Conservation (phyloP, 2,329 filamentous ascomycete species). For the Aspergillus bombycis region DNA sequence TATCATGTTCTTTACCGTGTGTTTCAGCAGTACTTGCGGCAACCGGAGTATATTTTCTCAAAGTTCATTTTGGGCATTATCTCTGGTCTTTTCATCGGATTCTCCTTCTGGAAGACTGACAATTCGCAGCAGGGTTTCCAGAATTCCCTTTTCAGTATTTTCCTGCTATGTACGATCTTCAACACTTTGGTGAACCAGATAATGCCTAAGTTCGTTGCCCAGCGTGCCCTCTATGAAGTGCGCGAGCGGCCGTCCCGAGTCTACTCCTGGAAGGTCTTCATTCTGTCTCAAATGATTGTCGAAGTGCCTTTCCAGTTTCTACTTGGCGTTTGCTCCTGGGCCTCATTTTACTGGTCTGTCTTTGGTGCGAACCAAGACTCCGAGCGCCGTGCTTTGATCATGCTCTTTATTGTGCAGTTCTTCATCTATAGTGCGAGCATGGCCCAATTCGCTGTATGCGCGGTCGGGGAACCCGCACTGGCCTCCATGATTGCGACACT, state of each 20-base stretch:
- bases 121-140: slow-evolving; percentile 75
- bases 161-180: slow-evolving; percentile 66
- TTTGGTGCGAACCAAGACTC: slow-evolving; percentile 56
- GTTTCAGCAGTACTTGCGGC: slow-evolving; percentile 86
- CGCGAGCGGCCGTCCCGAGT: slow-evolving; percentile 64
- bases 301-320: slow-evolving; percentile 68
- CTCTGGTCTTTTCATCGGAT: slow-evolving; percentile 72
- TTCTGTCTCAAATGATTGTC: slow-evolving; percentile 68
- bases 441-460: slow-evolving; percentile 12
- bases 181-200: slow-evolving; percentile 54
- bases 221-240: slow-evolving; percentile 59
- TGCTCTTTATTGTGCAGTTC: neutral
- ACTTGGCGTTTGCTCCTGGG: slow-evolving; percentile 56
- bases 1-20: slow-evolving; percentile 68
- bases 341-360: slow-evolving; percentile 65
- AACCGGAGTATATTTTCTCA: slow-evolving; percentile 79
- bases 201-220: slow-evolving; percentile 59
- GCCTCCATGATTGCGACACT: slow-evolving; percentile 32
- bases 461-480: neutral
- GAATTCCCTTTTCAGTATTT: slow-evolving; percentile 82
- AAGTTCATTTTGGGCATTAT: slow-evolving; percentile 66
- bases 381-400: neutral
- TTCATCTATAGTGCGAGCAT: neutral
- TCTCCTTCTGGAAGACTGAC: slow-evolving; percentile 72
- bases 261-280: slow-evolving; percentile 72